Percentiles rank a stretch among this genome's conserved stretches.
Evolutionary conservation across 2,329 filamentous ascomycete species (phyloP).

Genomic region (Rhinocladiella mackenziei): DNA sequence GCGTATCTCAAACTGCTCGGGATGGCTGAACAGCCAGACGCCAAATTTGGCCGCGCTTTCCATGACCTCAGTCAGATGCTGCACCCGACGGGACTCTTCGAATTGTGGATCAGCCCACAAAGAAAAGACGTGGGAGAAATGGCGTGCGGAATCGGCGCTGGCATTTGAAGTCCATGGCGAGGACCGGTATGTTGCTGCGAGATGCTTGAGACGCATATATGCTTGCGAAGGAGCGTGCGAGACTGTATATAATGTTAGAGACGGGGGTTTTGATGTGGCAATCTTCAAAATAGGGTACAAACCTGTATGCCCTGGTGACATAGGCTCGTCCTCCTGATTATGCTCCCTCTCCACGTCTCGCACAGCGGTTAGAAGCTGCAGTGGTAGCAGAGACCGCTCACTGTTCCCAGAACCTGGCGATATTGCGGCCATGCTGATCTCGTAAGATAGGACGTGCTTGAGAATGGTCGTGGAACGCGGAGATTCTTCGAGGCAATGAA

Average conservation of each 20-base stretch:
- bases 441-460: conserved; percentile 7
- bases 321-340: neutral
- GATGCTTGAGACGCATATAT: conserved; percentile 1
- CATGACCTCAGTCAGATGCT: conserved; percentile 12
- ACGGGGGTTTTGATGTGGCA: no score
- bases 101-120: conserved; percentile 10
- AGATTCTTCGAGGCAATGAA: conserved; percentile 1
- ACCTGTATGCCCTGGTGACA: neutral
- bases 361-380: neutral
- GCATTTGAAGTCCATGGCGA: neutral
- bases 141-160: neutral
- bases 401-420: neutral
- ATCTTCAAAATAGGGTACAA: no score
- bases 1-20: conserved; percentile 8
- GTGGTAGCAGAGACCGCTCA: neutral
- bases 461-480: conserved; percentile 8
- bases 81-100: conserved; percentile 6
- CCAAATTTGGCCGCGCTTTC: conserved; percentile 6
- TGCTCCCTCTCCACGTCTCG: conserved; percentile 3
- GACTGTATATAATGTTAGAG: no score
- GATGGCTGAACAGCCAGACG: conserved; percentile 15
- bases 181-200: neutral
- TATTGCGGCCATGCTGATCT: neutral
- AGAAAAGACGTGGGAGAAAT: conserved; percentile 13
- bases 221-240: neutral